Base-by-base conservation (phyloP, 2,329 filamentous ascomycete species). In the Dactylellina drechsleri region DNA sequence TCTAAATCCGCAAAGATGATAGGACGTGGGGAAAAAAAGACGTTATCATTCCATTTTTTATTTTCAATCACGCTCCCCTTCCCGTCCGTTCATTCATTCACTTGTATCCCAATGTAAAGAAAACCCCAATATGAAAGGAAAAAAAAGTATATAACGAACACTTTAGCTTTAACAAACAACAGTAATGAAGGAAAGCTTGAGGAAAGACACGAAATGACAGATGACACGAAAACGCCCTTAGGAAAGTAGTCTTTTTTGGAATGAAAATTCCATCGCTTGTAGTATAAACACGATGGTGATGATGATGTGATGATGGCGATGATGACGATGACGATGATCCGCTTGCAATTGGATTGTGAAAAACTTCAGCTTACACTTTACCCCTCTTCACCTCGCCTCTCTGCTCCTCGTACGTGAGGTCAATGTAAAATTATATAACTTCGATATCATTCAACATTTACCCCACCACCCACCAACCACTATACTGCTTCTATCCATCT, bases 41-140 rank as follows among this genome's bases (percentile, higher is more conserved):
- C 23, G 49, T 60, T 60, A 60, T 60, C 57, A 60, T 60, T 60
- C 49, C 8, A 47, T 31, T 49, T 45, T 10, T 15, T 20, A 18
- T 47, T 47, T 47, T 18, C 43, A 8, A 18, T 47, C 6, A 36
- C 31, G 10, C 26, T 31, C 56, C 43, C 16, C 15, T 52, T 58
- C 16, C 20, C 31, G 1, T 3, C 36, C 16, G 18, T 18, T 45
- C 36, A 15, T 23, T 23, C 40, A 43, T 18, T 18, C 15, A 15
- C 43, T 15, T 47, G 43, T 47, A 47, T 47, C 13, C 13, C 43
- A 47, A n/a, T 15, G 36, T 23, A 58, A 60, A 49, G 31, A 20
- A 36, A 47, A 49, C n/a, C 20, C 23, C 40, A 23, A 26, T 66
- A 58, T 66, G 57, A 31, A 49, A 62, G 52, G 7, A 65, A 15